These are phyloP conservation scores for Candida ficus DNA, from an alignment of 805 yeast species.

Conservation along the genomic window DNA sequence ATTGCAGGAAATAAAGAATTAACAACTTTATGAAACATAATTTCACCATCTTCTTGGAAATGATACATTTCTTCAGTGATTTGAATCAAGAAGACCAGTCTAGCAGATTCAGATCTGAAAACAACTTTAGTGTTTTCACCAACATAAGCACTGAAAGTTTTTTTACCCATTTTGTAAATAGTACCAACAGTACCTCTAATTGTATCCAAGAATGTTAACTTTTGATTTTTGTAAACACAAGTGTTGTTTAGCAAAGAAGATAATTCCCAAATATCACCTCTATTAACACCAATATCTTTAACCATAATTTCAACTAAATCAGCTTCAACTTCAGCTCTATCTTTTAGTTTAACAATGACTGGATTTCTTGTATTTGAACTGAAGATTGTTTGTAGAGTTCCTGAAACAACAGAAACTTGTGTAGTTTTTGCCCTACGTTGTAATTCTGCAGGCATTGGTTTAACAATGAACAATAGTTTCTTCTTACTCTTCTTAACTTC, in stretches of 20 bases:
- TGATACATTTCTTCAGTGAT: slow-evolving; percentile 97
- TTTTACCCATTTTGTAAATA: slow-evolving; percentile 60
- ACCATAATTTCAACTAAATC: slow-evolving; percentile 80
- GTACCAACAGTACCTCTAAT: slow-evolving; percentile 61
- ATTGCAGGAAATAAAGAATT: slow-evolving; percentile 89
- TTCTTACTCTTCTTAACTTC: slow-evolving; percentile 26
- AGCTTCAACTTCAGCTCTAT: slow-evolving; percentile 50
- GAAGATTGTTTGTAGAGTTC: slow-evolving; percentile 52
- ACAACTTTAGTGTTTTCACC: slow-evolving; percentile 73
- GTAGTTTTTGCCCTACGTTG: slow-evolving; percentile 27
- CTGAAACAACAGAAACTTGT: slow-evolving; percentile 54
- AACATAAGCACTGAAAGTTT: slow-evolving; percentile 69
- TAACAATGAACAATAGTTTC: slow-evolving; percentile 41
- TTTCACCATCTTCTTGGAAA: slow-evolving; percentile 94
- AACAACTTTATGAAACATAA: slow-evolving; percentile 85
- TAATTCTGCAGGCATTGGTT: slow-evolving; percentile 28
- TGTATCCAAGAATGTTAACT: slow-evolving; percentile 54
- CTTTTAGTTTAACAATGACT: slow-evolving; percentile 50
- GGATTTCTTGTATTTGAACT: slow-evolving; percentile 64
- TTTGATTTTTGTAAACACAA: slow-evolving; percentile 65
- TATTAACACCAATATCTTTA: slow-evolving; percentile 71
- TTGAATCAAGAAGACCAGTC: slow-evolving; percentile 77
- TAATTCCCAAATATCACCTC: slow-evolving; percentile 92
- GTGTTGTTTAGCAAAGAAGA: slow-evolving; percentile 54
- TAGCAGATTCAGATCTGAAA: slow-evolving; percentile 88